Percentiles rank a stretch among this genome's conserved stretches.
Conservation (phyloP, 148 eudicot genomes). For the Rhododendron molle region DNA sequence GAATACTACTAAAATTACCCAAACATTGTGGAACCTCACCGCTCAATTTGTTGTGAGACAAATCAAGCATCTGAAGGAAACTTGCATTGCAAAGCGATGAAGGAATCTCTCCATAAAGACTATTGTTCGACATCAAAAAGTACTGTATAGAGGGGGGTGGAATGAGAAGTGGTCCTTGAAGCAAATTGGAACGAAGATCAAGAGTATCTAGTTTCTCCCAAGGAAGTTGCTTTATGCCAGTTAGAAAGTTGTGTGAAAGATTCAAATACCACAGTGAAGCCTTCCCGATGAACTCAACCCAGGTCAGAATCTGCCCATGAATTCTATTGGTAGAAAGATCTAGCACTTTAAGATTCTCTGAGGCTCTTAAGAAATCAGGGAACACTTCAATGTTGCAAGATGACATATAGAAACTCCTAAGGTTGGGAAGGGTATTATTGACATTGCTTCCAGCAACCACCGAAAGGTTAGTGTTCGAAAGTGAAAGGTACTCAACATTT, state of each 20-base stretch:
- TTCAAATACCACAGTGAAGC: neutral
- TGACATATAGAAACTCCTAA: neutral
- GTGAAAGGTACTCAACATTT: neutral
- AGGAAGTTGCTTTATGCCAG: too few species aligned
- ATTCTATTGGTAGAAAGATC: neutral
- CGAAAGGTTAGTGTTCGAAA: conserved; percentile 13
- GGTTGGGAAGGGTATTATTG: neutral
- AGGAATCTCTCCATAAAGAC: too few species aligned
- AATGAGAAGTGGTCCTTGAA: too few species aligned
- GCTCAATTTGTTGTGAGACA: too few species aligned
- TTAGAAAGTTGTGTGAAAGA: neutral
- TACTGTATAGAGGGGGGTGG: too few species aligned
- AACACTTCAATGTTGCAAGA: conserved; percentile 22
- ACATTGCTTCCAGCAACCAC: neutral
- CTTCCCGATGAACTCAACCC: neutral
- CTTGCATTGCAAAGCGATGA: too few species aligned
- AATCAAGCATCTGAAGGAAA: too few species aligned
- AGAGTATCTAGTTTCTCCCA: too few species aligned
- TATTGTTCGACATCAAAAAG: too few species aligned
- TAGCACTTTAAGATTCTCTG: neutral
- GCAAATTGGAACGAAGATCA: too few species aligned
- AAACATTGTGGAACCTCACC: too few species aligned
- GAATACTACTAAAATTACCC: too few species aligned
- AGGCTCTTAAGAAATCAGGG: conserved; percentile 8
- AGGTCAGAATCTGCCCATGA: neutral